Evolutionary conservation across 495 filamentous ascomycete species (phyloP).

Genomic region (Monascus purpureus): DNA sequence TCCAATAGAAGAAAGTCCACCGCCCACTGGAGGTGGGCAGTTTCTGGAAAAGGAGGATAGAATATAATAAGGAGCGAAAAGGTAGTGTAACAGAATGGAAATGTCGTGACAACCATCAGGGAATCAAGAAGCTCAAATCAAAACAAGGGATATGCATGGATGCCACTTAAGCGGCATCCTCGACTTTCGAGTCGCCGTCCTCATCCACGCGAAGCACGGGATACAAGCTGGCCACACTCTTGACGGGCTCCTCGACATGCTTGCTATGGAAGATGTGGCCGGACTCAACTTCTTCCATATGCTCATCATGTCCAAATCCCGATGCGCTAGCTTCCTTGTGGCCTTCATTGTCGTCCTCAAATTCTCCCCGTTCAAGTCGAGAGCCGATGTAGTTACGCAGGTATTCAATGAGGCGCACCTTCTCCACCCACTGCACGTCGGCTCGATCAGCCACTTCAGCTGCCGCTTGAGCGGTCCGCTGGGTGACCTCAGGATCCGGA

Average conservation of each 20-base stretch:
- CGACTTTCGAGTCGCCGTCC: conserved; percentile 29
- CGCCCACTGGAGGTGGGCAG: too few species aligned
- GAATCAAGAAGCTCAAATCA: conserved; percentile 6
- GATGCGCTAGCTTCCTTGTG: conserved; percentile 9
- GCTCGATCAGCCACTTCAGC: conserved; percentile 33
- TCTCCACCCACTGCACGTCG: conserved; percentile 71
- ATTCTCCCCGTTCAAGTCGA: conserved; percentile 50
- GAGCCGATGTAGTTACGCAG: conserved; percentile 55
- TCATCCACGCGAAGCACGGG: conserved; percentile 30
- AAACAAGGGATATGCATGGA: conserved; percentile 5
- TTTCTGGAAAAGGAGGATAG: too few species aligned
- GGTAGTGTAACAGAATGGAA: too few species aligned
- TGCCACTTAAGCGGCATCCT: conserved; percentile 7
- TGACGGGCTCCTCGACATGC: conserved; percentile 9
- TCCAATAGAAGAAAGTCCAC: too few species aligned
- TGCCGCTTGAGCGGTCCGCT: conserved; percentile 30
- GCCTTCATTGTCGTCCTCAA: conserved; percentile 25
- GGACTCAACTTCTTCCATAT: conserved; percentile 29
- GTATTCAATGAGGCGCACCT: conserved; percentile 65
- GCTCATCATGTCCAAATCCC: conserved; percentile 11
- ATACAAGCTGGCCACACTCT: conserved; percentile 22
- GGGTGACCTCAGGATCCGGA: conserved; percentile 26
- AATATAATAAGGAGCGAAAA: too few species aligned
- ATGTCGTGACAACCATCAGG: background rate
- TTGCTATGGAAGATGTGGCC: conserved; percentile 7